A percentile compares a stretch with the other conserved stretches of the same genome.
phyloP scores from a whole-genome alignment of 768 basidiomycete species.

The Basidioascus undulatus region DNA sequence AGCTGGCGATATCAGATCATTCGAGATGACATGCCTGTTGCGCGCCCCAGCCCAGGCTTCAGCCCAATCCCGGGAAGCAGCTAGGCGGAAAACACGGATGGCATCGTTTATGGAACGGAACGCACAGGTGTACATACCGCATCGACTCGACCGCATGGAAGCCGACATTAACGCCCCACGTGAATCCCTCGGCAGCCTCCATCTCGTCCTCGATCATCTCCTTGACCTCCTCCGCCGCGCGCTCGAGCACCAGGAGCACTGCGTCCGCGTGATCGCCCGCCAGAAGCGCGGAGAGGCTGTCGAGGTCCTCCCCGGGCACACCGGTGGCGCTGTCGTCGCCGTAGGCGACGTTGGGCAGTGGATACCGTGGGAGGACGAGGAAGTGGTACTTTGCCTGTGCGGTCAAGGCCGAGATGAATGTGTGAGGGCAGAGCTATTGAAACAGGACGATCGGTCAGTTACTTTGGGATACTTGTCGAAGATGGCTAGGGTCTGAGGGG shows the following conservation, averaged over 20 bases:
- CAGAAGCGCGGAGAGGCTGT: conserved; percentile 10
- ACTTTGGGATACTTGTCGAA: too few relatives aligned
- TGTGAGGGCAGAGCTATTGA: too few relatives aligned
- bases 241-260: conserved; percentile 12
- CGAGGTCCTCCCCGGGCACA: conserved; percentile 9
- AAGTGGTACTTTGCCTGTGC: conserved; percentile 19
- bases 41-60: background rate
- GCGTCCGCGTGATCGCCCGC: conserved; percentile 6
- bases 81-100: background rate
- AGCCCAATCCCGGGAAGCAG: background rate
- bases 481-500: too few relatives aligned
- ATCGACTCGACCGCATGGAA: conserved; percentile 22
- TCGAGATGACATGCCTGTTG: conserved; percentile 19
- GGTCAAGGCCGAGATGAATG: background rate
- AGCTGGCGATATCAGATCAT: conserved; percentile 16
- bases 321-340: background rate
- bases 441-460: too few relatives aligned
- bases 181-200: conserved; percentile 18
- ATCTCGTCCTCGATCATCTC: conserved; percentile 21
- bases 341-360: conserved; percentile 10
- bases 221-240: conserved; percentile 15
- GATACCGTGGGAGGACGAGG: conserved; percentile 17
- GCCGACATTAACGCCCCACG: conserved; percentile 18
- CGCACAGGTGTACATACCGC: conserved; percentile 10
- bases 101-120: conserved; percentile 1